phyloP scores from a whole-genome alignment of 148 eudicot species.

The Rhododendron griersonianum region DNA sequence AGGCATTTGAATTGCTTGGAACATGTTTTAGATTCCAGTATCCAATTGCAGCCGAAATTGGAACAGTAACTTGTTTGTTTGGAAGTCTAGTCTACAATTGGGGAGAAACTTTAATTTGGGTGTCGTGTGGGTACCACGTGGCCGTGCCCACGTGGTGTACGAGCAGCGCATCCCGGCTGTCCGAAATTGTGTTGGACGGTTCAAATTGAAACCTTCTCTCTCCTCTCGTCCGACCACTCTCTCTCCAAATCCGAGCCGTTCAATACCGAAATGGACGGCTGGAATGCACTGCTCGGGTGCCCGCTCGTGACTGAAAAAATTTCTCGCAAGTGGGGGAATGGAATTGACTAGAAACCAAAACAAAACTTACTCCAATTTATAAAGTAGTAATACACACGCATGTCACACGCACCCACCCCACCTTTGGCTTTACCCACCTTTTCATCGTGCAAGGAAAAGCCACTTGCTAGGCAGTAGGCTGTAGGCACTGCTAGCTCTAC shows the following conservation, averaged over 20 bases:
- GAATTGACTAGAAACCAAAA: background rate
- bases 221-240: too few species aligned
- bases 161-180: fast-evolving
- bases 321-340: too few species aligned
- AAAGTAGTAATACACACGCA: background rate
- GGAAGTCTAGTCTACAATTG: background rate
- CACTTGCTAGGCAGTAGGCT: too few species aligned
- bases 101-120: background rate
- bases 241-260: too few species aligned
- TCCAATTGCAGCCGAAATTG: background rate
- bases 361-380: background rate
- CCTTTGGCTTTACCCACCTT: background rate
- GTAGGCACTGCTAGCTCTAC: too few species aligned
- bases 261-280: too few species aligned
- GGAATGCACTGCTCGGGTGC: too few species aligned
- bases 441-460: background rate
- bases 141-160: too few species aligned
- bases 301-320: too few species aligned
- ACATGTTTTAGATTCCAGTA: background rate
- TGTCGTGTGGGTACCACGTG: too few species aligned
- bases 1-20: background rate
- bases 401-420: background rate
- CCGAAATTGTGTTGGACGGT: too few species aligned
- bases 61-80: background rate
- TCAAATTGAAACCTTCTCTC: too few species aligned